phyloP scores from a whole-genome alignment of 106 monocot genomes.

The Dioscorea zingiberensis region DNA sequence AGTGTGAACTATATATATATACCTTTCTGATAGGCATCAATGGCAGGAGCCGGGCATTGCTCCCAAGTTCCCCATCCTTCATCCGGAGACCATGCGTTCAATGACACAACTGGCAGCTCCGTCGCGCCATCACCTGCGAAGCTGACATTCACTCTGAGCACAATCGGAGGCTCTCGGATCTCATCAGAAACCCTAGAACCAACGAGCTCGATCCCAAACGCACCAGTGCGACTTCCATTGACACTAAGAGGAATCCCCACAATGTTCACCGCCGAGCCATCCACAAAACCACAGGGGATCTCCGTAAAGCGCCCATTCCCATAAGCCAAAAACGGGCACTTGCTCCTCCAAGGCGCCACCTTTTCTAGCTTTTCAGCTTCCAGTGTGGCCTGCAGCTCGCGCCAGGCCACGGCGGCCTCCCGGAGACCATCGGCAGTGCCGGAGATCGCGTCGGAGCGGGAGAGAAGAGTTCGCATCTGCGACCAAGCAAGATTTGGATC shows the following conservation, averaged over 20 bases:
- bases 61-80: constrained; percentile 62
- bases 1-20: not conserved
- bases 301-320: constrained; percentile 16
- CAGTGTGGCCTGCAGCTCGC: constrained; percentile 23
- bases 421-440: constrained; percentile 36
- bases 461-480: constrained; percentile 43
- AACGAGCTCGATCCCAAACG: constrained; percentile 49
- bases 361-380: not conserved
- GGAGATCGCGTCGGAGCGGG: constrained; percentile 66
- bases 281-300: constrained; percentile 67
- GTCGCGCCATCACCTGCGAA: constrained; percentile 23
- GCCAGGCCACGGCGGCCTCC: constrained; percentile 53
- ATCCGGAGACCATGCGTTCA: constrained; percentile 47
- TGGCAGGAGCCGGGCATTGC: constrained; percentile 39
- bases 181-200: constrained; percentile 12
- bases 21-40: not conserved
- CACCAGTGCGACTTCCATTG: constrained; percentile 16
- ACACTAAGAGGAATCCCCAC: constrained; percentile 35
- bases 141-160: constrained; percentile 53
- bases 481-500: constrained; percentile 26
- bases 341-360: not conserved
- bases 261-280: constrained; percentile 71
- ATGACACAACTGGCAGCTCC: constrained; percentile 15
- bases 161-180: constrained; percentile 13
- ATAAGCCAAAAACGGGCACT: constrained; percentile 36